A percentile compares a stretch with the other conserved stretches of the same genome.
Evolutionary conservation across 176 grass and related monocot species (phyloP).

Genomic region (Oryza longistaminata): DNA sequence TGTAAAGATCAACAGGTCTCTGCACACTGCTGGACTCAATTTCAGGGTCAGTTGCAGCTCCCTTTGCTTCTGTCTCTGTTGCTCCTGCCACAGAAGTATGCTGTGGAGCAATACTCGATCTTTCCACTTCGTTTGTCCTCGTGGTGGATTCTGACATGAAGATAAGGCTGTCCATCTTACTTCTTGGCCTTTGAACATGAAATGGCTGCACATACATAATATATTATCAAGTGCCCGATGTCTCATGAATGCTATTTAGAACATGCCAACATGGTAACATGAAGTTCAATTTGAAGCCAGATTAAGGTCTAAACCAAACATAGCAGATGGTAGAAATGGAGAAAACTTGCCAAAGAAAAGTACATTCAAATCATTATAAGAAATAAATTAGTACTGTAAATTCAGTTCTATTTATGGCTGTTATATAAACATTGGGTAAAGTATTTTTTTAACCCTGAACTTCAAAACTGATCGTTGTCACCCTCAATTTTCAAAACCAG

Average conservation of each 20-base stretch:
- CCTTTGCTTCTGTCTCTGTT: slow-evolving; percentile 43
- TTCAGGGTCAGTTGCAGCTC: slow-evolving; percentile 40
- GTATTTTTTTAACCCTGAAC: too few relatives aligned
- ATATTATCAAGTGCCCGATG: slow-evolving; percentile 8
- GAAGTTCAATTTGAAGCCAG: slow-evolving; percentile 1
- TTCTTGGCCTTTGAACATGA: slow-evolving; percentile 74
- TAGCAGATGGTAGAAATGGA: not conserved
- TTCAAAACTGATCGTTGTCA: too few relatives aligned
- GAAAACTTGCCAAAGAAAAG: not conserved
- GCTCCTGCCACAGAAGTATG: slow-evolving; percentile 44
- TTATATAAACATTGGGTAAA: not conserved
- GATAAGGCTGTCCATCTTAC: slow-evolving; percentile 78
- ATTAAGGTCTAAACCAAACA: not conserved
- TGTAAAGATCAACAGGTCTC: slow-evolving; percentile 94
- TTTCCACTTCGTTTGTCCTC: slow-evolving; percentile 49
- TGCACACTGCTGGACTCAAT: slow-evolving; percentile 53
- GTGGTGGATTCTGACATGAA: slow-evolving; percentile 81
- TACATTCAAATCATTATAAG: slow-evolving; percentile 1
- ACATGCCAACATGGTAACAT: not conserved
- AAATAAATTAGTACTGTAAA: not conserved
- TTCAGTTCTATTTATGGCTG: not conserved
- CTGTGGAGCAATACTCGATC: slow-evolving; percentile 38
- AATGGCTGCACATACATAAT: slow-evolving; percentile 62
- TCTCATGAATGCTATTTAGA: slow-evolving; percentile 18
- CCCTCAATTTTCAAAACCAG: too few relatives aligned